A percentile compares a stretch with the other conserved stretches of the same genome.
These are phyloP conservation scores for Leucogyrophana mollusca DNA, from an alignment of 768 basidiomycete genomes.

Conservation along the genomic window DNA sequence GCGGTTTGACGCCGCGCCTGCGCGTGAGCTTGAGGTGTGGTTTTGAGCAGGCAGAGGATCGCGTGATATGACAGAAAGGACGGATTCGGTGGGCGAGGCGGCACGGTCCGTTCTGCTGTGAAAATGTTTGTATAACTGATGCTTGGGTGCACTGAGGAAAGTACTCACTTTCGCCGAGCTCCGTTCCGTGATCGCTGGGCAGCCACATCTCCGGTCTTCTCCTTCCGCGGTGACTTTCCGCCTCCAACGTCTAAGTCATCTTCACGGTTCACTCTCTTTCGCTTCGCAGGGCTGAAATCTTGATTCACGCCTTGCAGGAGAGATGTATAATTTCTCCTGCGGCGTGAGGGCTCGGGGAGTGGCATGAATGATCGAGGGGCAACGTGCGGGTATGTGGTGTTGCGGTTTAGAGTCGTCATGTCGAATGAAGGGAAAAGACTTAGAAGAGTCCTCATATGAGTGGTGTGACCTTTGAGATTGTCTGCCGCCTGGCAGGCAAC, in stretches of 20 bases:
- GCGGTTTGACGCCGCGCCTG: slow-evolving; percentile 30
- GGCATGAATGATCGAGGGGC: slow-evolving; percentile 68
- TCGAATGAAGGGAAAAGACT: slow-evolving; percentile 66
- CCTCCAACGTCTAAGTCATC: slow-evolving; percentile 59
- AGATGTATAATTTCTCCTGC: slow-evolving; percentile 57
- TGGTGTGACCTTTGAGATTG: slow-evolving; percentile 66
- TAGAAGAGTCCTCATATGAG: slow-evolving; percentile 61
- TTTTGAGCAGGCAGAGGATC: slow-evolving; percentile 39
- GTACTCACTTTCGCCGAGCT: slow-evolving; percentile 60
- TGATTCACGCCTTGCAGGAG: slow-evolving; percentile 45
- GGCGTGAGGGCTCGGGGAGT: slow-evolving; percentile 63
- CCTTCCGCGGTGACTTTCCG: slow-evolving; percentile 63
- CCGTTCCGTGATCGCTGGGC: slow-evolving; percentile 50
- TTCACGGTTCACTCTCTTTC: slow-evolving; percentile 57
- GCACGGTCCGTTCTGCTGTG: slow-evolving; percentile 56
- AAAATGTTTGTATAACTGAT: slow-evolving; percentile 1
- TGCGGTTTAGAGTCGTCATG: slow-evolving; percentile 51
- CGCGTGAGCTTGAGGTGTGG: slow-evolving; percentile 24
- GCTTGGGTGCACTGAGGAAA: background rate
- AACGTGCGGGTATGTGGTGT: slow-evolving; percentile 76
- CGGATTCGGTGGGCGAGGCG: slow-evolving; percentile 70
- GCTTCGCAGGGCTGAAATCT: slow-evolving; percentile 65
- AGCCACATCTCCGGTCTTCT: slow-evolving; percentile 43
- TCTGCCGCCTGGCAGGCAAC: slow-evolving; percentile 91
- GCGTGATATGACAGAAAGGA: slow-evolving; percentile 71